These are phyloP conservation scores for Begonia peltatifolia DNA, from an alignment of 306 rosid genomes.

Conservation along the genomic window DNA sequence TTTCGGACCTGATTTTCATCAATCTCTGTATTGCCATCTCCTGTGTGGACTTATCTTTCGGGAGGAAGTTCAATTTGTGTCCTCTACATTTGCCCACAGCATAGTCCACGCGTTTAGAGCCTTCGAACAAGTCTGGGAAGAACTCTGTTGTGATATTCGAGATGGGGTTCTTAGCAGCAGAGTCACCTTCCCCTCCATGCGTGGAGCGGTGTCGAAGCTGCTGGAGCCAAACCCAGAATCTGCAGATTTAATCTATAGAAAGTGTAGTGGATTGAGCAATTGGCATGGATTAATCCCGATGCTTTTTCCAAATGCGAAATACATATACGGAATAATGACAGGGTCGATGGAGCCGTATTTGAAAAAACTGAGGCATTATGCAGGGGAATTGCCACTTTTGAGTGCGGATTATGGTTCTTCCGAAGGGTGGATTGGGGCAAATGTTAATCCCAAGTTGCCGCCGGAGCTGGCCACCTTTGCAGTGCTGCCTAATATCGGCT, in stretches of 20 bases:
- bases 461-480: conserved; percentile 55
- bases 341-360: conserved; percentile 86
- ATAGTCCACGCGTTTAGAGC: conserved; percentile 57
- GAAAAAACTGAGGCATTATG: conserved; percentile 73
- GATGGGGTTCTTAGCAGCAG: conserved; percentile 44
- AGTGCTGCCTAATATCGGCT: conserved; percentile 87
- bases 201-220: conserved; percentile 47
- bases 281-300: conserved; percentile 79
- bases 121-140: conserved; percentile 72
- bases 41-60: conserved; percentile 60
- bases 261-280: conserved; percentile 49
- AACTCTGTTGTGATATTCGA: conserved; percentile 47
- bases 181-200: conserved; percentile 32
- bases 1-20: conserved; percentile 72
- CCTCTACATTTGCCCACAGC: conserved; percentile 75
- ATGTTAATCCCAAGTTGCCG: conserved; percentile 52
- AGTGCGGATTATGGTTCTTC: conserved; percentile 90
- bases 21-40: conserved; percentile 84
- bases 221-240: conserved; percentile 69
- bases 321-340: conserved; percentile 73
- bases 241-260: conserved; percentile 40
- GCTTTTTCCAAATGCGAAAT: conserved; percentile 70
- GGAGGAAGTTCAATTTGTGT: conserved; percentile 46
- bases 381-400: conserved; percentile 55
- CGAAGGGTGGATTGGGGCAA: conserved; percentile 91